These are phyloP conservation scores for Vicia sativa DNA, from an alignment of 306 rosid species.

Conservation along the genomic window DNA sequence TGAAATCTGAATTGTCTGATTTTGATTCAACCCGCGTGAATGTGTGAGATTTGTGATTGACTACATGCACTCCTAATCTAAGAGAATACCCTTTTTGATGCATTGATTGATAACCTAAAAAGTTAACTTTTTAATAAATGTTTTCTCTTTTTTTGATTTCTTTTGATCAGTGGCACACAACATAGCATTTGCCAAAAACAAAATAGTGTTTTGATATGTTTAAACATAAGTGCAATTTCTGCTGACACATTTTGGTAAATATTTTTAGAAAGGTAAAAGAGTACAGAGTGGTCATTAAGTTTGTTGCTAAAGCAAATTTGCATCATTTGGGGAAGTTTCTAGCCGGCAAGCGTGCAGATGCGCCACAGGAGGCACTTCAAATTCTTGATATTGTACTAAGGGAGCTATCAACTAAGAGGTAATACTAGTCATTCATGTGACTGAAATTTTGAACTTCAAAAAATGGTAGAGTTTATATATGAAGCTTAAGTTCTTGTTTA, in stretches of 20 bases:
- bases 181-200: constrained; percentile 8
- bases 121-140: not conserved
- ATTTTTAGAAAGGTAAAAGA: constrained; percentile 74
- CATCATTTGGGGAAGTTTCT: constrained; percentile 94
- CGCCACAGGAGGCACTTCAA: constrained; percentile 91
- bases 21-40: not conserved
- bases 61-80: not conserved
- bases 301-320: constrained; percentile 91
- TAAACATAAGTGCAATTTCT: constrained; percentile 26
- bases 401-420: constrained; percentile 86
- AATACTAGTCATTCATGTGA: not conserved
- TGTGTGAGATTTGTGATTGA: not conserved
- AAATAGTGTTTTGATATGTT: not conserved
- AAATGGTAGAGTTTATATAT: not conserved
- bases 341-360: constrained; percentile 89
- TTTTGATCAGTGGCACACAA: not conserved
- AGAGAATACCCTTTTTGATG: not conserved
- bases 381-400: constrained; percentile 88
- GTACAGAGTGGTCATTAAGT: constrained; percentile 81
- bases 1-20: not conserved
- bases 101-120: constrained; percentile 7
- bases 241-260: constrained; percentile 13
- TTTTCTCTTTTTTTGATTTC: not conserved
- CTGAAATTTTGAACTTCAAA: not conserved
- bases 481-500: not conserved